Percentiles rank a stretch among this genome's conserved stretches.
Evolutionary conservation across 805 yeast genomes (phyloP).

Genomic region (Saccharomycopsis guyanensis): DNA sequence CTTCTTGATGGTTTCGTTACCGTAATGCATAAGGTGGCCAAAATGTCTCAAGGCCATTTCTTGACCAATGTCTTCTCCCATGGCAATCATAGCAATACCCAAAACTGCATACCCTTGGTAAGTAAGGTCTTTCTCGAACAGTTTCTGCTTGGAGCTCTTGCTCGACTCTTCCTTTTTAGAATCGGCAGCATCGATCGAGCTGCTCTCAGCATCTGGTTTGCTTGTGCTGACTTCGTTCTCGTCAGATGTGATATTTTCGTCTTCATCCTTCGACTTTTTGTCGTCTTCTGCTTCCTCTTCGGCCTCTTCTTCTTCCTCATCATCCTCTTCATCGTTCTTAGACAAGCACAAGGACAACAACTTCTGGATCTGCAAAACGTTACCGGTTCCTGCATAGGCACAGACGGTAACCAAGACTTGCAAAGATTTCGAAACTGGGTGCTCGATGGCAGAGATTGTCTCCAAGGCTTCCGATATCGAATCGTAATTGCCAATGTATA

Average conservation of each 20-base stretch:
- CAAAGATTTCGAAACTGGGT: slow-evolving; percentile 83
- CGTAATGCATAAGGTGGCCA: slow-evolving; percentile 96
- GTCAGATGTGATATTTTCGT: background rate
- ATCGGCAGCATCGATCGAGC: slow-evolving; percentile 16
- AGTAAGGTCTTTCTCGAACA: slow-evolving; percentile 40
- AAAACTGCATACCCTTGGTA: slow-evolving; percentile 86
- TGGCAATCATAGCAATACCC: slow-evolving; percentile 88
- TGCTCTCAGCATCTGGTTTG: slow-evolving; percentile 8
- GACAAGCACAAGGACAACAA: slow-evolving; percentile 46
- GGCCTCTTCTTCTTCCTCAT: slow-evolving; percentile 35
- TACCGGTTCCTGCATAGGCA: slow-evolving; percentile 97
- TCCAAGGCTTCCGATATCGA: slow-evolving; percentile 91
- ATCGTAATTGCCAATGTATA: slow-evolving; percentile 90
- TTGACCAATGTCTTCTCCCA: slow-evolving; percentile 98
- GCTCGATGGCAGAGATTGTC: slow-evolving; percentile 90
- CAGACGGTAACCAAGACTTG: slow-evolving; percentile 86
- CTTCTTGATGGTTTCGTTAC: slow-evolving; percentile 81
- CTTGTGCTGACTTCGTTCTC: background rate
- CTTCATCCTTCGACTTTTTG: slow-evolving; percentile 18
- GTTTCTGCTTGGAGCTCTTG: background rate
- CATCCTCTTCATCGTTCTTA: slow-evolving; percentile 33
- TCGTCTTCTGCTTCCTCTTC: slow-evolving; percentile 24
- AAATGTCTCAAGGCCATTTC: slow-evolving; percentile 97
- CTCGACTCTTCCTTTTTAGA: background rate
- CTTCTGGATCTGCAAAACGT: slow-evolving; percentile 88